Evolutionary conservation across 2,329 filamentous ascomycete species (phyloP).

Genomic region (Oidium heveae): DNA sequence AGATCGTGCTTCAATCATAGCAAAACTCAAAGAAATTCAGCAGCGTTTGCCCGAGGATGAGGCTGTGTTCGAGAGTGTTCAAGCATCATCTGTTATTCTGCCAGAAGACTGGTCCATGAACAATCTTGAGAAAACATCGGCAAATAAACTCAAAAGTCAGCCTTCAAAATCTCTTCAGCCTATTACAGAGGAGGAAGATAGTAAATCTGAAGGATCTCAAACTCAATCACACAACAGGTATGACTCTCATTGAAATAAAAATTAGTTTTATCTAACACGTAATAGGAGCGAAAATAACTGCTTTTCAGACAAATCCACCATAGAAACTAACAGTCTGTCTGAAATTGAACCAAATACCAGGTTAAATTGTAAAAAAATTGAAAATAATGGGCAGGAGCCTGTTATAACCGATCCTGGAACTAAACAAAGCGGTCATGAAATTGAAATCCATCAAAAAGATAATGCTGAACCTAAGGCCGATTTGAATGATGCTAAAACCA

Average conservation of each 20-base stretch:
- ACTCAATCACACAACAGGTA: neutral
- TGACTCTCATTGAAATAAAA: neutral
- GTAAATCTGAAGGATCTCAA: neutral
- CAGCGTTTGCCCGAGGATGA: conserved; percentile 8
- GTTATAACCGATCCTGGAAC: too few species aligned
- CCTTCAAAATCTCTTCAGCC: neutral
- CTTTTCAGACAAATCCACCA: neutral
- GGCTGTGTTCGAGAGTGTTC: conserved; percentile 4
- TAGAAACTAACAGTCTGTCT: neutral
- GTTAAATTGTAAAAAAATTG: neutral
- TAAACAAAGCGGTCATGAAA: too few species aligned
- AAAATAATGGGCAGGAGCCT: neutral
- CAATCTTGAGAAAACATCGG: neutral
- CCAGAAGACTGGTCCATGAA: neutral
- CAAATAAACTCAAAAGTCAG: neutral
- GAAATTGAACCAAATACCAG: neutral
- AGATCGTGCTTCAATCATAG: conserved; percentile 8
- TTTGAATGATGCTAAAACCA: too few species aligned
- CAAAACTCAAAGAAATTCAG: conserved; percentile 7
- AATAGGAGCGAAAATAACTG: neutral
- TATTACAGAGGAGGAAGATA: neutral
- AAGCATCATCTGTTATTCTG: conserved; percentile 6
- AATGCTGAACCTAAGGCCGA: too few species aligned
- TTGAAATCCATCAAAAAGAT: too few species aligned
- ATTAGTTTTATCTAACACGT: too few species aligned